Evolutionary conservation across 768 basidiomycete genomes (phyloP).

Genomic region (Boletus reticulatus): DNA sequence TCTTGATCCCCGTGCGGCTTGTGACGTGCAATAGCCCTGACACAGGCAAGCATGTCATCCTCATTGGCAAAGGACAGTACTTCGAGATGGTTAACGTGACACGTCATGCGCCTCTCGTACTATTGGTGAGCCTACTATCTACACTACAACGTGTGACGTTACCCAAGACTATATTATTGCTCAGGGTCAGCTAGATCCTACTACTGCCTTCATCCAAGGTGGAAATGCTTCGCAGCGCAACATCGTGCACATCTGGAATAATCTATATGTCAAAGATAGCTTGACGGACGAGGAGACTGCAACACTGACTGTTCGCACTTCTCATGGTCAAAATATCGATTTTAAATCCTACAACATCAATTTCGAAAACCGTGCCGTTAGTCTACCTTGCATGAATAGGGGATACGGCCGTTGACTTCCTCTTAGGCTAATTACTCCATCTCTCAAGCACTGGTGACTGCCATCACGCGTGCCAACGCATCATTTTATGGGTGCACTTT

Average conservation of each 20-base stretch:
- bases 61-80: conserved; percentile 59
- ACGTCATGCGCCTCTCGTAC: conserved; percentile 48
- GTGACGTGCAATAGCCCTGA: conserved; percentile 36
- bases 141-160: not conserved
- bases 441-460: conserved; percentile 60
- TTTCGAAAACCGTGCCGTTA: conserved; percentile 64
- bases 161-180: not conserved
- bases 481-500: conserved; percentile 43
- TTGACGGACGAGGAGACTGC: conserved; percentile 59
- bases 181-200: conserved; percentile 50
- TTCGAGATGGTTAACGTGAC: conserved; percentile 60
- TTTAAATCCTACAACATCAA: conserved; percentile 69
- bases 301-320: conserved; percentile 56
- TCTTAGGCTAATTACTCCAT: conserved; percentile 51
- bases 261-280: conserved; percentile 37
- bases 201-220: conserved; percentile 35
- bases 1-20: not conserved
- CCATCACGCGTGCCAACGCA: conserved; percentile 63
- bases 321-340: conserved; percentile 48
- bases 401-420: not conserved
- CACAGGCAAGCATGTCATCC: conserved; percentile 42
- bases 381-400: conserved; percentile 12
- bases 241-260: conserved; percentile 54
- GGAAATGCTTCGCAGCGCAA: conserved; percentile 45
- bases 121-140: conserved; percentile 42